phyloP scores from a whole-genome alignment of 2,329 filamentous ascomycete genomes.

The Shiraia sp. region DNA sequence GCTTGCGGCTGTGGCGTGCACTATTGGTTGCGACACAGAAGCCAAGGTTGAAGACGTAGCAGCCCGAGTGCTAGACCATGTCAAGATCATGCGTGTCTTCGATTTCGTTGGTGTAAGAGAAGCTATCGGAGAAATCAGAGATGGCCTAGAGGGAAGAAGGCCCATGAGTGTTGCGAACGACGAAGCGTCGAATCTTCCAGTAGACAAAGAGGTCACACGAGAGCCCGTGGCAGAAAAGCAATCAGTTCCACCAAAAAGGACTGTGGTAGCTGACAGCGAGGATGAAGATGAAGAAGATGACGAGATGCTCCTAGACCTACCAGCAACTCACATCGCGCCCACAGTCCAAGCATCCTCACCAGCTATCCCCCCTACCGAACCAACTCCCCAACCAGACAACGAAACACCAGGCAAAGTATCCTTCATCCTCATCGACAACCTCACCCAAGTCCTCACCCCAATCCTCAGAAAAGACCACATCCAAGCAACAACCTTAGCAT shows the following conservation, averaged over 20 bases:
- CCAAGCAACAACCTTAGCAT: conserved; percentile 47
- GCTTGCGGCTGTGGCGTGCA: neutral
- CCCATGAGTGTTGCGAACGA: conserved; percentile 6
- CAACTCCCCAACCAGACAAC: neutral
- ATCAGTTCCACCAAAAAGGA: conserved; percentile 20
- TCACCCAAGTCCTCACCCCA: conserved; percentile 44
- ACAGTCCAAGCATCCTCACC: neutral
- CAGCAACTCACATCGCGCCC: neutral
- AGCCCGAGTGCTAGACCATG: conserved; percentile 45
- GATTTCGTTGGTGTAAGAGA: conserved; percentile 54
- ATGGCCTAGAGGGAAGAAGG: conserved; percentile 30
- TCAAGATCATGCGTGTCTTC: conserved; percentile 56
- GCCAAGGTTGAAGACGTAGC: conserved; percentile 31
- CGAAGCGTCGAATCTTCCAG: conserved; percentile 8
- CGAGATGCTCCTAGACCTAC: conserved; percentile 45
- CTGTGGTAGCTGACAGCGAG: conserved; percentile 39
- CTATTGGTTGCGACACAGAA: neutral
- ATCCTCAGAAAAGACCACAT: conserved; percentile 44
- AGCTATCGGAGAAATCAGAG: conserved; percentile 49
- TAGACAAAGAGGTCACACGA: conserved; percentile 12
- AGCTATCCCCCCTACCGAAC: neutral
- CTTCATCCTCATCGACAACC: conserved; percentile 48
- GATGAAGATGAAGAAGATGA: conserved; percentile 46
- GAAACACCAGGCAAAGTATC: neutral
- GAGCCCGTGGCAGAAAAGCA: neutral